These are phyloP conservation scores for Vachellia pachyceras DNA, from an alignment of 306 rosid species.

Conservation along the genomic window DNA sequence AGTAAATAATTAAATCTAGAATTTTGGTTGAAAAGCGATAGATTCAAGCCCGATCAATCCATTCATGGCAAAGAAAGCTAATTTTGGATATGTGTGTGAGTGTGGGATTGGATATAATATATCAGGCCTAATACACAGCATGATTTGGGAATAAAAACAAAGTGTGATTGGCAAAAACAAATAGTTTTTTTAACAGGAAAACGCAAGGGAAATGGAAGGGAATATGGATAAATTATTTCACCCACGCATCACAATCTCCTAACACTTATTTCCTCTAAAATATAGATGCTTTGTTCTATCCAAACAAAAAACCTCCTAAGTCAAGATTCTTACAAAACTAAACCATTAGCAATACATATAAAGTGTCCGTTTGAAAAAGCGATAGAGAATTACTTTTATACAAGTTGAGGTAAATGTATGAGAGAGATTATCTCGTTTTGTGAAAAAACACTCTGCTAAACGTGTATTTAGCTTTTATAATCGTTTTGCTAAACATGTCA, in stretches of 20 bases:
- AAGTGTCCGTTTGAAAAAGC: too few relatives aligned
- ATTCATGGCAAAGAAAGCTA: conserved; percentile 40
- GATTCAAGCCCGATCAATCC: conserved; percentile 22
- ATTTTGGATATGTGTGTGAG: neutral
- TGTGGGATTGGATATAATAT: conserved; percentile 31
- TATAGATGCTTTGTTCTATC: too few relatives aligned
- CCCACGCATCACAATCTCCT: neutral
- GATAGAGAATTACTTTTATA: too few relatives aligned
- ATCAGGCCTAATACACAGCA: conserved; percentile 28
- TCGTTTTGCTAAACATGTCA: too few relatives aligned
- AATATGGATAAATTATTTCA: neutral
- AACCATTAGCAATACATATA: conserved; percentile 5
- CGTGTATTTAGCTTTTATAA: too few relatives aligned
- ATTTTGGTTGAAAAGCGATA: conserved; percentile 35
- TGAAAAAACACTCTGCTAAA: too few relatives aligned
- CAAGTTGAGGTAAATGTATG: too few relatives aligned
- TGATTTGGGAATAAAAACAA: conserved; percentile 25
- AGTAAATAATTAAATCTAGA: conserved; percentile 35
- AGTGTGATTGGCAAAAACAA: conserved; percentile 23
- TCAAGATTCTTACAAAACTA: neutral
- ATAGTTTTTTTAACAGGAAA: neutral
- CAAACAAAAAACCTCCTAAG: neutral
- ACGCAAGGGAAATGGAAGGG: neutral
- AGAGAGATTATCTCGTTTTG: too few relatives aligned
- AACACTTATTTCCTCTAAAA: neutral